Evolutionary conservation across 352 stramenopile genomes (phyloP).

Genomic region (Pythium phragmitis): DNA sequence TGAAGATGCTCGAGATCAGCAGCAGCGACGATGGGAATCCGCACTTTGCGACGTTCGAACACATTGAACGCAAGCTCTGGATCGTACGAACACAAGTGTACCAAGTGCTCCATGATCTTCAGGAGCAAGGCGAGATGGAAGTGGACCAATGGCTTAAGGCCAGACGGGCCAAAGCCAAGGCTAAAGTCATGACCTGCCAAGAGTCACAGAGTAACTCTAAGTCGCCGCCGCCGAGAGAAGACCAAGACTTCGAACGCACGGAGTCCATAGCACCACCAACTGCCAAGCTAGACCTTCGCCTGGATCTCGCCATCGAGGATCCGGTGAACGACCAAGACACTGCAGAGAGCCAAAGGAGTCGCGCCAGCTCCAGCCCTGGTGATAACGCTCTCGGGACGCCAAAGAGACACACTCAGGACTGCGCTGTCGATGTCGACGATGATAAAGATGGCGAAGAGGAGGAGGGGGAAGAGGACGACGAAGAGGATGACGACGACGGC

Average conservation of each 20-base stretch:
- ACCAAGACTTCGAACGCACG: not conserved
- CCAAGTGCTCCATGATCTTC: conserved; percentile 21
- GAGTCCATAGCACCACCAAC: not conserved
- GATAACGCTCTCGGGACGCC: not conserved
- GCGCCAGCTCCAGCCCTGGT: not conserved
- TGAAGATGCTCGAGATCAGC: conserved; percentile 3
- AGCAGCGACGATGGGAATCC: conserved; percentile 14
- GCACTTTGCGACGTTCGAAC: conserved; percentile 9
- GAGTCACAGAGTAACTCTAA: not conserved
- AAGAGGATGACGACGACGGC: conserved; percentile 34
- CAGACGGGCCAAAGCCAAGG: not conserved
- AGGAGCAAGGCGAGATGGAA: conserved; percentile 14
- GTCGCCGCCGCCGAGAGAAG: not conserved
- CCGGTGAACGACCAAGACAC: not conserved
- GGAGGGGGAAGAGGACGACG: conserved; percentile 25
- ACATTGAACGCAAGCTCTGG: conserved; percentile 26
- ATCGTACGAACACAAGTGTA: conserved; percentile 17
- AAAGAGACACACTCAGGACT: not conserved
- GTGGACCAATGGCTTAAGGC: conserved; percentile 14
- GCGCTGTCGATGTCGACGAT: not conserved
- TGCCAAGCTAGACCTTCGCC: not conserved
- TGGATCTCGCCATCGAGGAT: conserved; percentile 18
- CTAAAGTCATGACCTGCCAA: not conserved
- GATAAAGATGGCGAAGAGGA: conserved; percentile 17
- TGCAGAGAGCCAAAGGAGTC: conserved; percentile 1